Conservation (phyloP, 140 eudicot species). For the Bidens hawaiensis region DNA sequence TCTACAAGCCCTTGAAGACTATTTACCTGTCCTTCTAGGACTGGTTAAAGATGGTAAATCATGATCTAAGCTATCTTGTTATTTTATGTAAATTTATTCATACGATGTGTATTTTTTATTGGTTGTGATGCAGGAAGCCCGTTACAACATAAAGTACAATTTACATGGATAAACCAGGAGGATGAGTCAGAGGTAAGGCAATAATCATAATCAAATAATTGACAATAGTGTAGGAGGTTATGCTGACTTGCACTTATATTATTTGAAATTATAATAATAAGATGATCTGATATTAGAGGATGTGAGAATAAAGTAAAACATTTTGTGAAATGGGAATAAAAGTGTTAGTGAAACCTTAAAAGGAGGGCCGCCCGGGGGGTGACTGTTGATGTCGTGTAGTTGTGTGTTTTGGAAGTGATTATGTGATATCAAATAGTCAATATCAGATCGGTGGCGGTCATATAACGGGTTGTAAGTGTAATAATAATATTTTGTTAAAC, state of each 20-base stretch:
- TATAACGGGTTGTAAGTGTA: too few relatives aligned
- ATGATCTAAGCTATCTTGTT: conserved; percentile 6
- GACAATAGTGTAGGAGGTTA: too few relatives aligned
- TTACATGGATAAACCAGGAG: conserved; percentile 93
- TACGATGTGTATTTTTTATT: not conserved
- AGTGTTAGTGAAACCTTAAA: too few relatives aligned
- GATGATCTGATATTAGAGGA: not conserved
- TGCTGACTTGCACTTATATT: not conserved
- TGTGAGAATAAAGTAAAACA: too few relatives aligned
- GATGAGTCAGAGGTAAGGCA: conserved; percentile 78
- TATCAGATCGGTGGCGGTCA: too few relatives aligned
- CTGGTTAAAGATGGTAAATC: conserved; percentile 90
- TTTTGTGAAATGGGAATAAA: too few relatives aligned
- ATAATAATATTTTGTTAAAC: too few relatives aligned
- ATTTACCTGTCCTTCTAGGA: conserved; percentile 93
- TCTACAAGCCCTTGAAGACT: conserved; percentile 92
- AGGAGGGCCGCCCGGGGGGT: too few relatives aligned
- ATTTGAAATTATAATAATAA: not conserved
- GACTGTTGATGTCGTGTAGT: too few relatives aligned
- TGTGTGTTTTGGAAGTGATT: too few relatives aligned
- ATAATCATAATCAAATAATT: conserved; percentile 2
- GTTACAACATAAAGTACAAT: conserved; percentile 84
- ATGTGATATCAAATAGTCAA: too few relatives aligned
- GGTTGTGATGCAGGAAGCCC: conserved; percentile 67
- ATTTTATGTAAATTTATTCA: not conserved